A percentile compares a stretch with the other conserved stretches of the same genome.
These are phyloP conservation scores for Starmera quercuum DNA, from an alignment of 805 yeast species.

Conservation along the genomic window DNA sequence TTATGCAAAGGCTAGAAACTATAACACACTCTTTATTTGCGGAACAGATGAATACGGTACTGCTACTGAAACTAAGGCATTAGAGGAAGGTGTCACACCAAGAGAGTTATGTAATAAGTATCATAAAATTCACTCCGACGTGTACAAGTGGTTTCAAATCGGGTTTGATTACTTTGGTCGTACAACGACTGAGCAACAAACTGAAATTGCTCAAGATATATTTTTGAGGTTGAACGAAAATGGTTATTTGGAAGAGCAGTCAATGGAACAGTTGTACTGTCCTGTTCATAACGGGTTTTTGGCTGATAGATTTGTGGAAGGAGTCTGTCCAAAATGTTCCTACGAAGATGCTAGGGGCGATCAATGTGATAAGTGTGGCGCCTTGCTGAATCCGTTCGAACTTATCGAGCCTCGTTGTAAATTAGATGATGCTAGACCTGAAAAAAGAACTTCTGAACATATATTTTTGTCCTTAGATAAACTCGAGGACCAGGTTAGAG, in stretches of 20 bases:
- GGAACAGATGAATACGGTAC: constrained; percentile 99
- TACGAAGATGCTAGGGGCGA: constrained; percentile 99
- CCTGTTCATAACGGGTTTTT: constrained; percentile 82
- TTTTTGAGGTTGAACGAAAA: constrained; percentile 71
- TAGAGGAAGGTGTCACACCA: constrained; percentile 89
- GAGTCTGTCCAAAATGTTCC: constrained; percentile 90
- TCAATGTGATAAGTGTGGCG: constrained; percentile 97
- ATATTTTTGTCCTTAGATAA: constrained; percentile 78
- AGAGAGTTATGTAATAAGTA: constrained; percentile 86
- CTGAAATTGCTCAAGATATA: constrained; percentile 92
- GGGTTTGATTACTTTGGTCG: constrained; percentile 95
- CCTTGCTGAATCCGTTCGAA: constrained; percentile 83
- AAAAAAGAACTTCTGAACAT: constrained; percentile 75
- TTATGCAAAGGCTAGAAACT: constrained; percentile 81
- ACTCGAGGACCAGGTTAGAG: constrained; percentile 64
- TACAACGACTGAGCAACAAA: constrained; percentile 87
- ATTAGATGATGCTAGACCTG: constrained; percentile 77
- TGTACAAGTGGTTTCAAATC: constrained; percentile 95
- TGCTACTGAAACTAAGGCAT: constrained; percentile 97
- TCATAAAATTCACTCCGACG: constrained; percentile 76
- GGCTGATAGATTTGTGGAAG: constrained; percentile 97
- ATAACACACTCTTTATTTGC: constrained; percentile 79
- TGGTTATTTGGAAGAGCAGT: constrained; percentile 75
- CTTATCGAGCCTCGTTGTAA: constrained; percentile 94
- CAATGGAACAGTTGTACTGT: constrained; percentile 87